Evolutionary conservation across 345 rosid genomes (phyloP).

Genomic region (Syzygium jambos): DNA sequence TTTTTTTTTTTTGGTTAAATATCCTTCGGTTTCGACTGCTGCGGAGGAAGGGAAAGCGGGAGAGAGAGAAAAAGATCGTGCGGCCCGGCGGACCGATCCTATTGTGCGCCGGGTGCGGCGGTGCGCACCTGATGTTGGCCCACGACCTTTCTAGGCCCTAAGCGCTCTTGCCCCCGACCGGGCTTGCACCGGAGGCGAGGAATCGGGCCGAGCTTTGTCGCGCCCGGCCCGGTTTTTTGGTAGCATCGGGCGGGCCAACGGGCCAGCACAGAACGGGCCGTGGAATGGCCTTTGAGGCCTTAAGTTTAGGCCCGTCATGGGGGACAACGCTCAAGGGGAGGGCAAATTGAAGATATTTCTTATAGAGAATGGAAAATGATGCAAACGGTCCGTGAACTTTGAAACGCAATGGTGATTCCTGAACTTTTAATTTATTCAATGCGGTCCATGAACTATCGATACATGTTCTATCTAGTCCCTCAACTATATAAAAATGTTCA

Average conservation of each 20-base stretch:
- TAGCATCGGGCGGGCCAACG: background rate
- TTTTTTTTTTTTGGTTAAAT: background rate
- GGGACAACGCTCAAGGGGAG: no score
- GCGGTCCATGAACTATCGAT: no score
- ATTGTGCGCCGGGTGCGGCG: background rate
- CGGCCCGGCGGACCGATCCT: background rate
- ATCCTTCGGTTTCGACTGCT: background rate
- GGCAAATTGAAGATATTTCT: background rate
- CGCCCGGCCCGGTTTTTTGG: background rate
- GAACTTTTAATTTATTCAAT: no score
- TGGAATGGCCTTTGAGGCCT: background rate
- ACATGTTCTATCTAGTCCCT: no score
- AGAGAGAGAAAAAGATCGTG: background rate
- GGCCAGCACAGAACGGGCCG: background rate
- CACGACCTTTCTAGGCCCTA: background rate
- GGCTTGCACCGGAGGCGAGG: background rate
- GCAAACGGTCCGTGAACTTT: no score
- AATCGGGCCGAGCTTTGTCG: background rate
- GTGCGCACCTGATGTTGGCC: background rate
- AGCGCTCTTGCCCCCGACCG: background rate
- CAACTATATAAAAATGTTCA: no score
- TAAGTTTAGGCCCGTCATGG: background rate
- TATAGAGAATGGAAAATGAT: no score
- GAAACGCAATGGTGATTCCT: no score
- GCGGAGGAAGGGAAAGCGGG: background rate